Base-by-base conservation (phyloP, 2,329 filamentous ascomycete genomes). In the Trichoderma asperellum region DNA sequence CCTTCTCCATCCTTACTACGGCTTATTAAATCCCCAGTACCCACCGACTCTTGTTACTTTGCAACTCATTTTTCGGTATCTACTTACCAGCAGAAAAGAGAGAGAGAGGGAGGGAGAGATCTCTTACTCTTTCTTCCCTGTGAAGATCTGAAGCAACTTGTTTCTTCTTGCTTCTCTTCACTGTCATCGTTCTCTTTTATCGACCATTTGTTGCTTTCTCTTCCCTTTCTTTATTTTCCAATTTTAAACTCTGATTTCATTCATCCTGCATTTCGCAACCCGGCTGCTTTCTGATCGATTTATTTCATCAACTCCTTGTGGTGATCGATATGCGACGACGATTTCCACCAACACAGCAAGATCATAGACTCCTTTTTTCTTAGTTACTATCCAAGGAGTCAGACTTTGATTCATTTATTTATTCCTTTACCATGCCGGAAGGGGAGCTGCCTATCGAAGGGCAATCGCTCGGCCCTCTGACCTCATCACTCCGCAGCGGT, bases 381-480 rank as follows among this genome's bases (percentile, higher is more conserved):
- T 64, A 27, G 32, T n/a, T 37, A 16, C 56, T 11, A 10, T 37
- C 32, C 59, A 49, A 21, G 53, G 27, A 18, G 6, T 8, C 4
- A 47, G 8, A 35, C 16, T 43, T 10, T 43, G 7, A 43, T 8
- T 21, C 53, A 11, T 35, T 8, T 40, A 35, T 43, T 43, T 43
- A 35, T 16, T 18, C 12, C n/a, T 24, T 12, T 27, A 12, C 37
- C 68, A 70, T 70, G 53, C 24, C 35, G 40, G 56, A n/a, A 27
- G 57, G 47, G 34, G 66, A 29, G 2, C 32, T 70, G 55, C 53
- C 59, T 5, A 16, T 59, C 5, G 59, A 55, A 2, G 69, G 73
- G 47, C 75, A 70, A 34, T 76, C 76, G 8, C 72, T 79, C 37
- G 60, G 62, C 7, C 74, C 76, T 5, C 61, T 79, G 8, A 16